Base-by-base conservation (phyloP, 106 monocot genomes). In the Gastrodia elata region DNA sequence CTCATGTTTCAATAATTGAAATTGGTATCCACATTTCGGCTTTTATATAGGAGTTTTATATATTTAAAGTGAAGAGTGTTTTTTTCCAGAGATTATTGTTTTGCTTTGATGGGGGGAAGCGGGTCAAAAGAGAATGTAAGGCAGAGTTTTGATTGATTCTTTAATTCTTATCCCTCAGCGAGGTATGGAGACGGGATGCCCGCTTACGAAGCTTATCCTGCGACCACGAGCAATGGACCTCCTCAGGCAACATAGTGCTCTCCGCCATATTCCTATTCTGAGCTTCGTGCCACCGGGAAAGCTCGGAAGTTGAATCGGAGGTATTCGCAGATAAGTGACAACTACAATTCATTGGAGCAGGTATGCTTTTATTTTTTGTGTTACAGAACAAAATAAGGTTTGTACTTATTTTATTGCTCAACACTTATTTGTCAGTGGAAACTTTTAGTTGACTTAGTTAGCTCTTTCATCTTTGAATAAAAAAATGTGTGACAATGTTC, bases 251-350 rank as follows among this genome's bases (percentile, higher is more conserved):
- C n/a, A n/a, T n/a, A n/a, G n/a, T n/a, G n/a, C n/a, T n/a, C n/a
- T n/a, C n/a, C n/a, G n/a, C 52, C 52, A 52, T 52, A 52, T 52
- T 14, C 59, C 9, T 22, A 7, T 59, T 27, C 59, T 59, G 26
- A 65, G 35, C 35, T 35, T 36, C 35, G 14, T 27, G 67, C 67
- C 20, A 22, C 67, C 2, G 3, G 67, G 61, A 8, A 52, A 52
- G 22, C 52, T n/a, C 52, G 67, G 69, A 69, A 39, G 38, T 39
- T 69, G 40, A 40, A 69, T 35, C 69, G 40, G 69, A 69, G 69
- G 40, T 69, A 69, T 69, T 69, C 69, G 26, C n/a, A 69, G 40
- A 69, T 41, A 69, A 69, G 39, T 4, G 69, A 69, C 40, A 69
- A 39, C 40, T 69, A 39, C 40, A 39, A 69, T 40, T 69, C 69